These are phyloP conservation scores for Russula compacta DNA, from an alignment of 768 basidiomycete species.

Conservation along the genomic window DNA sequence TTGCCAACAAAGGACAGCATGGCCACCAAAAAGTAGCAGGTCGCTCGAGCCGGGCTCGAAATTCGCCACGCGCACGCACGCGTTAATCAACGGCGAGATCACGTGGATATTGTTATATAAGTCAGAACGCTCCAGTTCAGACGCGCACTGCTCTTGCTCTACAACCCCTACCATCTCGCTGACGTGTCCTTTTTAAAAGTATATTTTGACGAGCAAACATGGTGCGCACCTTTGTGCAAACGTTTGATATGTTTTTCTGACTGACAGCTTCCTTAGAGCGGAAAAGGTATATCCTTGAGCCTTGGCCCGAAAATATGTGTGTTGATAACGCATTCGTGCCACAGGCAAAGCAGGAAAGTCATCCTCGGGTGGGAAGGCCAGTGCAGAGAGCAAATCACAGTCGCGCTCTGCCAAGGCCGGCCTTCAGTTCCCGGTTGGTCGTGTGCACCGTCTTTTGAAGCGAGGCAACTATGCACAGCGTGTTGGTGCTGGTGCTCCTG, in stretches of 20 bases:
- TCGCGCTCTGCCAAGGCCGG: constrained; percentile 70
- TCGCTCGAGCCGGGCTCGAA: not conserved
- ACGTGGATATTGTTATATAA: constrained; percentile 12
- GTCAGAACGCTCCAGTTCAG: not conserved
- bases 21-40: not conserved
- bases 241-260: not conserved
- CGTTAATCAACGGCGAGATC: not conserved
- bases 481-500: constrained; percentile 80
- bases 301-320: not conserved
- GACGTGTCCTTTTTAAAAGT: not conserved
- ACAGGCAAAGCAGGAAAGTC: constrained; percentile 37
- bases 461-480: constrained; percentile 79
- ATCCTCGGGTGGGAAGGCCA: constrained; percentile 30
- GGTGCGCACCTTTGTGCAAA: not conserved
- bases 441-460: constrained; percentile 84
- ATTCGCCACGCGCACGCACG: not conserved
- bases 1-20: not conserved
- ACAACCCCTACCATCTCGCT: constrained; percentile 9
- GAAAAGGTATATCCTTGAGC: constrained; percentile 11
- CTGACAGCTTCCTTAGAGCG: constrained; percentile 5
- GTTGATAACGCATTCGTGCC: not conserved
- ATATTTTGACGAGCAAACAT: not conserved
- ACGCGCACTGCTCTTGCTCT: constrained; percentile 3
- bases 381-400: constrained; percentile 42
- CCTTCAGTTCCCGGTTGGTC: constrained; percentile 83